A percentile compares a stretch with the other conserved stretches of the same genome.
Conservation (phyloP, 345 rosid species). For the Populus nigra region DNA sequence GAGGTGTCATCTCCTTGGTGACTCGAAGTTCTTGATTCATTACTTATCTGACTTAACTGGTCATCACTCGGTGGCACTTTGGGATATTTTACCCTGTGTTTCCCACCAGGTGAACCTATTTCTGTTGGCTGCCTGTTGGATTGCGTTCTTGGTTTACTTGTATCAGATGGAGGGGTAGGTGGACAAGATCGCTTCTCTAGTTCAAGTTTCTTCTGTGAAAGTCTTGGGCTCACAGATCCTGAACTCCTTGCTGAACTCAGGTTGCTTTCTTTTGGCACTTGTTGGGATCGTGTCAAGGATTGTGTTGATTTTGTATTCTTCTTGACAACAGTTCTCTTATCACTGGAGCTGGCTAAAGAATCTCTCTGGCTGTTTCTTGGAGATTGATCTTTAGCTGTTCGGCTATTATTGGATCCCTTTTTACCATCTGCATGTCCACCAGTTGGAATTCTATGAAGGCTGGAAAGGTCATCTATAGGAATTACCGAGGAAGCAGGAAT, state of each 20-base stretch:
- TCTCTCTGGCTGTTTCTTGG: slow-evolving; percentile 44
- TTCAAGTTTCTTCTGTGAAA: slow-evolving; percentile 75
- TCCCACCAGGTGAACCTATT: slow-evolving; percentile 61
- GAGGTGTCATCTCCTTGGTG: slow-evolving; percentile 54
- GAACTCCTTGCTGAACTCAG: slow-evolving; percentile 44
- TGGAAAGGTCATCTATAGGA: slow-evolving; percentile 51
- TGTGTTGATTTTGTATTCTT: slow-evolving; percentile 37
- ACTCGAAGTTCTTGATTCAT: slow-evolving; percentile 64
- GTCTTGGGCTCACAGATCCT: slow-evolving; percentile 74
- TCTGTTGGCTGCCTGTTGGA: slow-evolving; percentile 40
- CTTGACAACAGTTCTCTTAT: slow-evolving; percentile 51
- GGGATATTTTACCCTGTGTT: slow-evolving; percentile 43
- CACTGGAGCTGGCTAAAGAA: slow-evolving; percentile 36
- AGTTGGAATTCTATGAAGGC: slow-evolving; percentile 40
- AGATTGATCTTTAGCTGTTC: slow-evolving; percentile 39
- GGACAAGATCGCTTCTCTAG: slow-evolving; percentile 73
- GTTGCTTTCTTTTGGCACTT: slow-evolving; percentile 45
- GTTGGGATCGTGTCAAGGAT: slow-evolving; percentile 49
- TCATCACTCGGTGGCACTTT: slow-evolving; percentile 54
- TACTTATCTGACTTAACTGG: slow-evolving; percentile 71
- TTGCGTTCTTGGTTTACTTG: slow-evolving; percentile 55
- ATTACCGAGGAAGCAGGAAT: slow-evolving; percentile 52
- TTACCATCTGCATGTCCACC: slow-evolving; percentile 36
- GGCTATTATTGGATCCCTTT: slow-evolving; percentile 39
- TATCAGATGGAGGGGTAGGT: slow-evolving; percentile 77